phyloP scores from a whole-genome alignment of 163 green algal species.

The Scenedesmus sp. region DNA sequence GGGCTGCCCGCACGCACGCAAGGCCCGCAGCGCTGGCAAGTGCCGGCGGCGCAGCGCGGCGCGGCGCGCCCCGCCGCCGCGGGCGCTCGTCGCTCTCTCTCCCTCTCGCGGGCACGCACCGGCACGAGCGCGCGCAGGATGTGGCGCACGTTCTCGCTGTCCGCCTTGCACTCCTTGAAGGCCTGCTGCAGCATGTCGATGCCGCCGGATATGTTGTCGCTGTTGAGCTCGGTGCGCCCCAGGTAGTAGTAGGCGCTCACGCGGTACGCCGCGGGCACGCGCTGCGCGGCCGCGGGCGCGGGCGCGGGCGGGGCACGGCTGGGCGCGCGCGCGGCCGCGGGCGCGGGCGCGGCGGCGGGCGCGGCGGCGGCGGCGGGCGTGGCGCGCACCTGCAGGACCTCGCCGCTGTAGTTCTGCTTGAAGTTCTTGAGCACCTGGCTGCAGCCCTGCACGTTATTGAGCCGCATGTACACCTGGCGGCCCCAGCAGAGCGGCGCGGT shows the following conservation, averaged over 20 bases:
- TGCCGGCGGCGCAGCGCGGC: background rate
- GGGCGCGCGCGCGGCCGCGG: no score
- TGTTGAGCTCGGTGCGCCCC: conserved; percentile 40
- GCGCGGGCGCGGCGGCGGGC: no score
- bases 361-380: no score
- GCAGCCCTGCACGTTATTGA: conserved; percentile 47
- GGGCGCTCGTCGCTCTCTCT: background rate
- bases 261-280: conserved; percentile 20
- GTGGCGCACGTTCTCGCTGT: conserved; percentile 86
- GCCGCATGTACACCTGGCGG: conserved; percentile 36
- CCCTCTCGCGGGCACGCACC: conserved; percentile 57
- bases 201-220: conserved; percentile 6
- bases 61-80: background rate
- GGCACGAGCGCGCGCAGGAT: conserved; percentile 92
- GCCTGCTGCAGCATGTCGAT: conserved; percentile 22
- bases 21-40: no score
- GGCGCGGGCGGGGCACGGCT: background rate
- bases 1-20: no score
- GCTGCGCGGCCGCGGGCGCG: conserved; percentile 1
- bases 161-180: conserved; percentile 58
- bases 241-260: conserved; percentile 42
- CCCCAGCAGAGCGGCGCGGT: background rate
- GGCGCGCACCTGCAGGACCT: conserved; percentile 21
- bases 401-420: conserved; percentile 37
- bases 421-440: conserved; percentile 39